Evolutionary conservation across 2,329 filamentous ascomycete species (phyloP).

Genomic region (Penicillium sp.): DNA sequence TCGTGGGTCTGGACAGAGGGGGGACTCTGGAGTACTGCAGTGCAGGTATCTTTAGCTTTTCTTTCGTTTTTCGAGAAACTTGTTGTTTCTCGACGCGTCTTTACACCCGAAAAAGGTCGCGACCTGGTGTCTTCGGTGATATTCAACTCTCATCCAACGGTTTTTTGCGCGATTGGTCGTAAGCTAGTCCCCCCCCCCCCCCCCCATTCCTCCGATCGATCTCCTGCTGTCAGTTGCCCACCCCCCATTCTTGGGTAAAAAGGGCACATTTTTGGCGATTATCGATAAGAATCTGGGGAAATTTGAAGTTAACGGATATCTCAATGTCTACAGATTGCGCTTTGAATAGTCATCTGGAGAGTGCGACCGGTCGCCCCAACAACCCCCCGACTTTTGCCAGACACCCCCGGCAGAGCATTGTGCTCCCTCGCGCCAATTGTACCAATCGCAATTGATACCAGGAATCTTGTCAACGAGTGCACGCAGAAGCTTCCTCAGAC

Average conservation of each 20-base stretch:
- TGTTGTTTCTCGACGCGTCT: slow-evolving; percentile 19
- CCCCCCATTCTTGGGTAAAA: slow-evolving; percentile 15
- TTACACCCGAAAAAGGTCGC: slow-evolving; percentile 9
- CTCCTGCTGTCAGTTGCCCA: slow-evolving; percentile 17
- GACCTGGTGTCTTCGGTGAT: slow-evolving; percentile 25
- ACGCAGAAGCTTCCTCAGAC: slow-evolving; percentile 25
- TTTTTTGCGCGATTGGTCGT: slow-evolving; percentile 19
- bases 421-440: slow-evolving; percentile 23
- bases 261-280: slow-evolving; percentile 21
- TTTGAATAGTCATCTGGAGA: slow-evolving; percentile 23
- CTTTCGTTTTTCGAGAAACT: slow-evolving; percentile 18
- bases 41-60: slow-evolving; percentile 29
- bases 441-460: slow-evolving; percentile 27
- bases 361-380: slow-evolving; percentile 28
- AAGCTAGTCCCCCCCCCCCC: slow-evolving; percentile 15
- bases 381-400: slow-evolving; percentile 18
- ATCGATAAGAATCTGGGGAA: slow-evolving; percentile 18
- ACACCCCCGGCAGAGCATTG: slow-evolving; percentile 27
- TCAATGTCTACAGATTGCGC: slow-evolving; percentile 21
- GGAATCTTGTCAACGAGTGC: slow-evolving; percentile 18
- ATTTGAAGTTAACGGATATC: slow-evolving; percentile 13
- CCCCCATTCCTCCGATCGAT: slow-evolving; percentile 30
- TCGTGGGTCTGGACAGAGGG: slow-evolving; percentile 23
- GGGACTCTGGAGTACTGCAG: slow-evolving; percentile 31
- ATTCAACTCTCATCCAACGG: slow-evolving; percentile 5